These are phyloP conservation scores for Xylaria sp. DNA, from an alignment of 2,329 filamentous ascomycete genomes.

Conservation along the genomic window DNA sequence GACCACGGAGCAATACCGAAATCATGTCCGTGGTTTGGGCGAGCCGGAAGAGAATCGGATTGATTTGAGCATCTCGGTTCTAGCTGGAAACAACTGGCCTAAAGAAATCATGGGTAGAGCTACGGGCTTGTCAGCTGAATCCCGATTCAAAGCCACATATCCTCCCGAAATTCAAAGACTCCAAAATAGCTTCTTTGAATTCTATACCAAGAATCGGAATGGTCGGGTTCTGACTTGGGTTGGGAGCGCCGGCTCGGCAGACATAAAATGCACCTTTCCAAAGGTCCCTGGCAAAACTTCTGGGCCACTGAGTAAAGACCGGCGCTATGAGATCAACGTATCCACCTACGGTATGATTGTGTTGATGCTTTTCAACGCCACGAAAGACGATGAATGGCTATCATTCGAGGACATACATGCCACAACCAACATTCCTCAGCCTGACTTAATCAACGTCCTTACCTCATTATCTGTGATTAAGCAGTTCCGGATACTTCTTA, in stretches of 20 bases:
- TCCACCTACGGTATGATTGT: conserved; percentile 94
- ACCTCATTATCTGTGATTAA: conserved; percentile 88
- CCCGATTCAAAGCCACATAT: conserved; percentile 71
- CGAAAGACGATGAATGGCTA: conserved; percentile 63
- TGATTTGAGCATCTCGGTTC: conserved; percentile 84
- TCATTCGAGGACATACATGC: conserved; percentile 83
- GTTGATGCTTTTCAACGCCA: conserved; percentile 87
- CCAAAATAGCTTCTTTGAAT: conserved; percentile 87
- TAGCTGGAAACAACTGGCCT: conserved; percentile 96
- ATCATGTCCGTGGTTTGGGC: conserved; percentile 67
- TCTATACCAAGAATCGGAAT: conserved; percentile 87
- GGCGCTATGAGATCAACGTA: conserved; percentile 89
- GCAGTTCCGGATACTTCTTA: conserved; percentile 77
- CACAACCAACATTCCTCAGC: conserved; percentile 78
- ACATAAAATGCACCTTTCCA: conserved; percentile 83
- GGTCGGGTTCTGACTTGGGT: conserved; percentile 90
- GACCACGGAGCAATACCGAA: conserved; percentile 79
- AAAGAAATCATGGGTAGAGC: conserved; percentile 82
- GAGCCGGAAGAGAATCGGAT: conserved; percentile 69
- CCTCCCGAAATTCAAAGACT: conserved; percentile 78
- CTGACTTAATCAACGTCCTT: conserved; percentile 80
- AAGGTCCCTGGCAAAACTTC: conserved; percentile 77
- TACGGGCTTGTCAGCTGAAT: conserved; percentile 61
- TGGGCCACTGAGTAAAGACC: conserved; percentile 68
- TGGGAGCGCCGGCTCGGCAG: conserved; percentile 77